phyloP scores from a whole-genome alignment of 2,329 filamentous ascomycete species.

The Fusarium chlamydosporum region DNA sequence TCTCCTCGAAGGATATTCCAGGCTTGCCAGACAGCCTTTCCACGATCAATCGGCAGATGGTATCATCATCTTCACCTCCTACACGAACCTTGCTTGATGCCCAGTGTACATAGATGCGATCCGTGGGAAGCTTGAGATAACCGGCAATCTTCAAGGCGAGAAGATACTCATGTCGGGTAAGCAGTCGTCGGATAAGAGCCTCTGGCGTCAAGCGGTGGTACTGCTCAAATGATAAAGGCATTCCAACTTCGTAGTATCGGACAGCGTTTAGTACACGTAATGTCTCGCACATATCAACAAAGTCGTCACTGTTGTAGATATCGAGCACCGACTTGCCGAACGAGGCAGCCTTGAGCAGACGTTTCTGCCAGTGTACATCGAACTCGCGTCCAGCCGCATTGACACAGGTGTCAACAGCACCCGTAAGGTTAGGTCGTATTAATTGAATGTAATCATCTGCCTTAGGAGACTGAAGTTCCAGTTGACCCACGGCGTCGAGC shows the following conservation, averaged over 20 bases:
- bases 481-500: constrained; percentile 89
- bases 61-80: constrained; percentile 87
- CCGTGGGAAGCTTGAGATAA: constrained; percentile 87
- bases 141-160: constrained; percentile 90
- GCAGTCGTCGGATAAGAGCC: constrained; percentile 84
- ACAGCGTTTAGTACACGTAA: constrained; percentile 93
- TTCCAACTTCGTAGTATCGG: constrained; percentile 89
- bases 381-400: constrained; percentile 95
- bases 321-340: constrained; percentile 98
- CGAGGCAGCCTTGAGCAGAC: constrained; percentile 93
- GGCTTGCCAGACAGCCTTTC: constrained; percentile 87
- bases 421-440: constrained; percentile 87
- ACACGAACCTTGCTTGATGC: constrained; percentile 92
- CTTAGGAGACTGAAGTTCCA: constrained; percentile 95
- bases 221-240: constrained; percentile 93
- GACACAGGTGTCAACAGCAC: constrained; percentile 94
- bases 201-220: constrained; percentile 92
- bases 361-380: constrained; percentile 91
- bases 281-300: constrained; percentile 97
- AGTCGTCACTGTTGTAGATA: constrained; percentile 97
- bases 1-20: constrained; percentile 95
- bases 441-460: constrained; percentile 98
- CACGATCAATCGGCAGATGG: constrained; percentile 88
- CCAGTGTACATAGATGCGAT: constrained; percentile 96
- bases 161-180: constrained; percentile 91